These are phyloP conservation scores for Coniochaeta sp. DNA, from an alignment of 2,329 filamentous ascomycete species.

Conservation along the genomic window DNA sequence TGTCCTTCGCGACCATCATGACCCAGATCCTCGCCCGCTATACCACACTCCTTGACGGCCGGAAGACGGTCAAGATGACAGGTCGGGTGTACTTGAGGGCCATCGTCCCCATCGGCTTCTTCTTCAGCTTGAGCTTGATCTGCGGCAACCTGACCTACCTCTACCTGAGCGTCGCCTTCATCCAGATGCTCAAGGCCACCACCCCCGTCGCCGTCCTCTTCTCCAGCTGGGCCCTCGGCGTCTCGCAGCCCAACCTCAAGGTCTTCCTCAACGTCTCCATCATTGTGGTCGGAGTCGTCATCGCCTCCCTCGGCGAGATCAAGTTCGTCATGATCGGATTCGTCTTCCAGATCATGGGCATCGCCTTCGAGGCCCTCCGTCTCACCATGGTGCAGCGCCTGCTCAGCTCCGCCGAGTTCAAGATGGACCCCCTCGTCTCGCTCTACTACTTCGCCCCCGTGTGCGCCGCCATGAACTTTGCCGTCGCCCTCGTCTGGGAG, in stretches of 20 bases:
- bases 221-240: conserved; percentile 80
- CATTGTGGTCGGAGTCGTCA: conserved; percentile 90
- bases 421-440: conserved; percentile 86
- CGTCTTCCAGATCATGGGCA: conserved; percentile 70
- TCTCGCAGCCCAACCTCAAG: conserved; percentile 76
- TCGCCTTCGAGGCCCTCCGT: conserved; percentile 75
- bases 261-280: conserved; percentile 88
- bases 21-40: conserved; percentile 90
- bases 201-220: conserved; percentile 90
- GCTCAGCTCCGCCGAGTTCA: conserved; percentile 76
- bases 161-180: conserved; percentile 92
- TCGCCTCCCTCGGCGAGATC: conserved; percentile 93
- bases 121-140: conserved; percentile 94
- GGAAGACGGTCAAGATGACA: conserved; percentile 97
- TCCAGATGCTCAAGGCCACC: conserved; percentile 99
- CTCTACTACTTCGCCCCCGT: conserved; percentile 87
- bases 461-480: conserved; percentile 74
- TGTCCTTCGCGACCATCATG: conserved; percentile 87
- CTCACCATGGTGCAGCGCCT: conserved; percentile 80
- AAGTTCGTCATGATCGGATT: conserved; percentile 79
- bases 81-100: conserved; percentile 86
- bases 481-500: conserved; percentile 68
- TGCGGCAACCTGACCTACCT: conserved; percentile 95
- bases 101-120: conserved; percentile 89
- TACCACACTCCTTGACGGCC: conserved; percentile 82